These are phyloP conservation scores for Paramyrothecium sp. DNA, from an alignment of 2,329 filamentous ascomycete genomes.

Conservation along the genomic window DNA sequence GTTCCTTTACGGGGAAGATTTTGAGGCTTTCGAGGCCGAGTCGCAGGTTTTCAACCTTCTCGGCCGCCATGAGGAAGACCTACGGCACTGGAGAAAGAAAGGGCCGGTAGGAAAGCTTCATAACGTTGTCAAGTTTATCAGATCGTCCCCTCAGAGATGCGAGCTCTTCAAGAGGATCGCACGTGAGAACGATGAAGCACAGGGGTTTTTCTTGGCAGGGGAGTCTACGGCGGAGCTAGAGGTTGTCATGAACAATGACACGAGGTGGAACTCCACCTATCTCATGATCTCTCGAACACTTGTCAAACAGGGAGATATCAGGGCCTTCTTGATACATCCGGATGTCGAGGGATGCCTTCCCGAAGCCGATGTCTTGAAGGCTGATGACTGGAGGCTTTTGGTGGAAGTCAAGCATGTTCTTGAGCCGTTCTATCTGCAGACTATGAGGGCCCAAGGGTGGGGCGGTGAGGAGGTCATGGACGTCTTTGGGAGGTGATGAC, in stretches of 20 bases:
- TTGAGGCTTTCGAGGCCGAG: constrained; percentile 6
- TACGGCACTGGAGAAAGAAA: background rate
- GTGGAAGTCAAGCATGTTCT: constrained; percentile 4
- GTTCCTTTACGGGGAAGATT: constrained; percentile 7
- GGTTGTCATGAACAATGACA: constrained; percentile 8
- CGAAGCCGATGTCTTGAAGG: constrained; percentile 3
- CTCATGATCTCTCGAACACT: constrained; percentile 6
- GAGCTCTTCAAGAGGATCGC: constrained; percentile 7
- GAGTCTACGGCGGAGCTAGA: constrained; percentile 7
- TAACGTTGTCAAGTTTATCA: constrained; percentile 5
- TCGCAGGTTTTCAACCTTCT: constrained; percentile 4
- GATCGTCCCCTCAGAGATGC: constrained; percentile 4
- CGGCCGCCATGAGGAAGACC: background rate
- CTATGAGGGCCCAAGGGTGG: constrained; percentile 5
- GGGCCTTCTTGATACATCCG: constrained; percentile 2
- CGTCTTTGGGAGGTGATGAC: constrained; percentile 9
- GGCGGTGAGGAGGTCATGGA: constrained; percentile 3
- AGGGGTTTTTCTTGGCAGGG: constrained; percentile 8
- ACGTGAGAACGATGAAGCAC: too few species aligned
- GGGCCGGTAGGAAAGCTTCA: background rate
- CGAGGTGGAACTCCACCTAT: constrained; percentile 6
- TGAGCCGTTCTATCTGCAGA: constrained; percentile 5
- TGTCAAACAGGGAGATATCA: constrained; percentile 8
- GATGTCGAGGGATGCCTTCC: constrained; percentile 2
- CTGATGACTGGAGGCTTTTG: constrained; percentile 6